These are phyloP conservation scores for Curvularia verruculosa DNA, from an alignment of 2,329 filamentous ascomycete genomes.

Conservation along the genomic window DNA sequence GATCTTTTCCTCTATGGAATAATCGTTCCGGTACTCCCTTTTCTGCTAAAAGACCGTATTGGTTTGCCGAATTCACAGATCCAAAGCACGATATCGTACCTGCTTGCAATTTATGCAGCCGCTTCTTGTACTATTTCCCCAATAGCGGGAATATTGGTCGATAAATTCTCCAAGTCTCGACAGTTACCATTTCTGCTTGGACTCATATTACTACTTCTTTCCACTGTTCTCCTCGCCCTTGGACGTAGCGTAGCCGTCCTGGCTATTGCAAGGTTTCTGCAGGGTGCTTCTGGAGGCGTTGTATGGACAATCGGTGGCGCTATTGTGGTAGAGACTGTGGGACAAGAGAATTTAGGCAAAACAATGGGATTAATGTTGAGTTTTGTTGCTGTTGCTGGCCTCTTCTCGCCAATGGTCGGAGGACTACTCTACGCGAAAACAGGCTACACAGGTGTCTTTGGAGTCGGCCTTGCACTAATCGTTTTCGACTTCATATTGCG, in stretches of 20 bases:
- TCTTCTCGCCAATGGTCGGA: constrained; percentile 64
- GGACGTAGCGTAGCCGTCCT: constrained; percentile 58
- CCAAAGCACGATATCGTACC: constrained; percentile 59
- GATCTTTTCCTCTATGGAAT: constrained; percentile 67
- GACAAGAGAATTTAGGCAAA: constrained; percentile 63
- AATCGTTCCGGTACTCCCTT: constrained; percentile 64
- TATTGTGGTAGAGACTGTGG: constrained; percentile 65
- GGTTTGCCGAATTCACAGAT: constrained; percentile 55
- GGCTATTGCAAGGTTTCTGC: constrained; percentile 60
- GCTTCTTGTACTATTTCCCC: constrained; percentile 60
- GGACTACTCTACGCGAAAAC: constrained; percentile 65
- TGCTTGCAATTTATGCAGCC: constrained; percentile 62
- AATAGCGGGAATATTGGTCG: constrained; percentile 61
- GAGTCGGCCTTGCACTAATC: constrained; percentile 61
- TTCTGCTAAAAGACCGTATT: constrained; percentile 61
- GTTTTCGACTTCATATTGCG: constrained; percentile 66
- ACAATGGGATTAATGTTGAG: constrained; percentile 67
- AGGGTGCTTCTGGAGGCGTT: constrained; percentile 63
- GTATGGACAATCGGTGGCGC: constrained; percentile 67
- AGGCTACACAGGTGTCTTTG: constrained; percentile 65
- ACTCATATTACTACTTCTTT: constrained; percentile 58
- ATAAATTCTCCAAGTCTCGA: constrained; percentile 57
- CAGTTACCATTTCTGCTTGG: constrained; percentile 65
- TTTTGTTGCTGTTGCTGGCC: constrained; percentile 63
- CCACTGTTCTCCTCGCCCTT: constrained; percentile 62